Base-by-base conservation (phyloP, 1,139 yeast species). In the Lodderomyces jiufengensis region DNA sequence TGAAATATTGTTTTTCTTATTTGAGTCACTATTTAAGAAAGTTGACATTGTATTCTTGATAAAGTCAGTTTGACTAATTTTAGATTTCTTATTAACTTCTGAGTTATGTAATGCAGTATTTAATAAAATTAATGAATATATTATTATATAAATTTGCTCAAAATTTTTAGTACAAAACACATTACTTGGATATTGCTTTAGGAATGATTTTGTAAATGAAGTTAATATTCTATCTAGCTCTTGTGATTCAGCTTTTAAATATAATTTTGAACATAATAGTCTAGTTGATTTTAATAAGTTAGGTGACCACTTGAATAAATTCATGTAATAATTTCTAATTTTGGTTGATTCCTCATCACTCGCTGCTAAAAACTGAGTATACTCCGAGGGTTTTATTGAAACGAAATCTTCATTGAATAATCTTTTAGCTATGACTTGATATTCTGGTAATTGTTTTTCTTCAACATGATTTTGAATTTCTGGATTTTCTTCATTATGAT, bases 241-340 rank as follows among this genome's bases (percentile, higher is more conserved):
- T 49, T 84, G 94, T 1, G 94, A 79, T 55, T 87, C 96, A 2
- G 95, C 95, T 49, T 79, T 80, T 50, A 87, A 68, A 54, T 82
- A 84, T 20, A 87, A 55, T 45, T 70, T 75, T 21, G 76, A 69
- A 46, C 95, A 85, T 30, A 87, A 61, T 35, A 59, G 59, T 27
- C 92, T 63, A 12, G 87, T 66, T 1, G 88, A 66, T 4, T 59
- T 61, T 41, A 84, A 57, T 31, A 81, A 54, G 41, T 73, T 72
- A 6, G 64, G 47, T 41, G 70, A 63, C 80, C 80, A 76, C 31
- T 56, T 47, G 51, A 74, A 76, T 24, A 65, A 50, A 42, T 65
- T 63, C 78, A 75, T 70, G 49, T 73, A 75, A 39, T 62, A 52
- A 29, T 55, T 55, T 41, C 80, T 54, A 31, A 74, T 65, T 25